phyloP scores from a whole-genome alignment of 768 basidiomycete species.

The Termitomyces sp. region DNA sequence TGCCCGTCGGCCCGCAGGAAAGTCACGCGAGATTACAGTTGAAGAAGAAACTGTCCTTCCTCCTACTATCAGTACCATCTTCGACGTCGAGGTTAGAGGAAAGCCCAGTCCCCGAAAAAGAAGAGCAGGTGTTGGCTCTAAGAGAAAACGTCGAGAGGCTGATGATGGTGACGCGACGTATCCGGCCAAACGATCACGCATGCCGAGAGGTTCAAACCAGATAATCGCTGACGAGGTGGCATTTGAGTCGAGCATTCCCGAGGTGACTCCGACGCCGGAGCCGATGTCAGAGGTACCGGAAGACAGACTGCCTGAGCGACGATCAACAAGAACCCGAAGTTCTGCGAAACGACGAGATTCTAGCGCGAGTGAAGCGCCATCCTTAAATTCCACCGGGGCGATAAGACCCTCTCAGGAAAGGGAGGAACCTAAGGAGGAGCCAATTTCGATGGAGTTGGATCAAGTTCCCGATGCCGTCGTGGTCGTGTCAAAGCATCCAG shows the following conservation, averaged over 20 bases:
- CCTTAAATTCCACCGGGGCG: slow-evolving; percentile 20
- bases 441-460: slow-evolving; percentile 8
- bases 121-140: slow-evolving; percentile 39
- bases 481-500: slow-evolving; percentile 5
- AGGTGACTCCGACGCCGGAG: slow-evolving; percentile 23
- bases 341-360: slow-evolving; percentile 42
- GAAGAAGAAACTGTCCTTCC: slow-evolving; percentile 30
- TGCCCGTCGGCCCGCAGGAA: slow-evolving; percentile 43
- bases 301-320: slow-evolving; percentile 35
- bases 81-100: slow-evolving; percentile 36
- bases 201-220: slow-evolving; percentile 39
- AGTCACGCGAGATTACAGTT: slow-evolving; percentile 44
- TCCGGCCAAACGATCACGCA: slow-evolving; percentile 64
- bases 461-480: slow-evolving; percentile 6
- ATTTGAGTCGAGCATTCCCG: slow-evolving; percentile 20
- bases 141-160: slow-evolving; percentile 54
- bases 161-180: slow-evolving; percentile 68
- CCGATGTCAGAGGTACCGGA: slow-evolving; percentile 30
- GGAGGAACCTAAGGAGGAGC: background rate
- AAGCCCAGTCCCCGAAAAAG: slow-evolving; percentile 51
- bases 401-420: slow-evolving; percentile 7
- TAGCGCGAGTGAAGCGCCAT: slow-evolving; percentile 47
- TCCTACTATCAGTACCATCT: slow-evolving; percentile 27
- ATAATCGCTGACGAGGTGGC: slow-evolving; percentile 36
- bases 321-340: slow-evolving; percentile 45